Evolutionary conservation across 306 rosid species (phyloP), one percentile per base, ranked within the genome.

Genomic region (Mimosa bimucronata): DNA sequence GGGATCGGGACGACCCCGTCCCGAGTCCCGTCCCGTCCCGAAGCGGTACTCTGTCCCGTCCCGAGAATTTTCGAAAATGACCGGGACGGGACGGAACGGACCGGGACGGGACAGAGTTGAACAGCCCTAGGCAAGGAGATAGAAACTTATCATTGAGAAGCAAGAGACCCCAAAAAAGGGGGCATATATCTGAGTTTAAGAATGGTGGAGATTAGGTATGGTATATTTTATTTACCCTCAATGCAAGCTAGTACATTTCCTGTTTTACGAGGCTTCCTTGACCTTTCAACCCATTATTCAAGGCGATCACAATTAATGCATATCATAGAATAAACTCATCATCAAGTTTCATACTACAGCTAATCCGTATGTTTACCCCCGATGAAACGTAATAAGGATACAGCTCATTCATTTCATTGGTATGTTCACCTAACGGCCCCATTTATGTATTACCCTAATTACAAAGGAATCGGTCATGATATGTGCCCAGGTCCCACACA

Each of bases 191-290:
- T 30, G 10, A 4, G 48, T 6, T 18, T 66, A 58, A 77, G 73
- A 80, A 23, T 34, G 74, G 77, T 55, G n/a, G 1, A 79, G 73
- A n/a, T 74, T 83, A 65, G 85, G 85, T 85, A 82, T 80, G 88
- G 88, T 87, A 85, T 87, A 85, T 82, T 74, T 65, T 6, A 78
- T 11, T 77, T 71, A 69, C 85, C 79, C 48, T 18, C 71, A 73
- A 61, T 29, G 25, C 76, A 79, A 37, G 72, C 23, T 60, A 34
- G 38, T 6, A 29, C 62, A 13, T 66, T 66, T 67, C 3, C 40
- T 42, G 64, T 44, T 67, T 37, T 74, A 3, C 77, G 60, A 14
- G 46, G 30, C 65, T 82, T 76, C 69, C 79, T 73, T 66, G 88
- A 79, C 90, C 44, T 29, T 34, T 37, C 52, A 30, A 4, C 57